Base-by-base conservation (phyloP, 2,329 filamentous ascomycete species). In the Aspergillus sp. region DNA sequence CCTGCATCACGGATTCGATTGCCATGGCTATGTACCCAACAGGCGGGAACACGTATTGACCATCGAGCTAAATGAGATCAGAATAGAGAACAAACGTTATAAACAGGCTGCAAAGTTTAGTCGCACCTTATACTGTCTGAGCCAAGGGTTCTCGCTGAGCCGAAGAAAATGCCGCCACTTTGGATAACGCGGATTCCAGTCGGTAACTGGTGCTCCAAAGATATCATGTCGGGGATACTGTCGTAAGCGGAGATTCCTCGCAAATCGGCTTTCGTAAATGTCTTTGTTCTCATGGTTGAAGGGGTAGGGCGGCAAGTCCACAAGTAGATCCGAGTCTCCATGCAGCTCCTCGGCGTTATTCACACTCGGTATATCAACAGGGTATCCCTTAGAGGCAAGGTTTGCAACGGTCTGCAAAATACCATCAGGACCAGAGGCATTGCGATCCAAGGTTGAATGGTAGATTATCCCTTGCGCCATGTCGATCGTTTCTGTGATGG, bases 171-270 rank as follows among this genome's bases (percentile, higher is more conserved):
- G 27, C n/a, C 19, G 23, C 59, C 59, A 61, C 8, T 11, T 44
- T 2, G 79, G 57, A 0, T 74, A 73, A 5, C 82, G 69, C 21
- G 79, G 68, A 55, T 80, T 79, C 8, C 79, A 72, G 81, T 68
- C 59, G 1, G 54, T 13, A 13, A 32, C 38, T 6, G 50, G 64
- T 3, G 55, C 49, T 3, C 68, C 68, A 3, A 70, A 48, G 19
- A 69, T 41, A 42, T 67, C 62, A 51, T 58, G 50, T 7, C 62
- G 39, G 8, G 13, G 17, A 11, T 17, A n/a, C 23, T 38, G 36
- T 3, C 60, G 51, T 48, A 70, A 66, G 3, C 68, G 59, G 21
- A 65, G 38, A 25, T 68, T 68, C 30, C 57, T 62, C 21, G 54
- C 58, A 17, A 61, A 13, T 8, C 61, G 44, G 32, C 54, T 56